phyloP scores from a whole-genome alignment of 1,284 basidiomycete species.

The Caloboletus inedulis region DNA sequence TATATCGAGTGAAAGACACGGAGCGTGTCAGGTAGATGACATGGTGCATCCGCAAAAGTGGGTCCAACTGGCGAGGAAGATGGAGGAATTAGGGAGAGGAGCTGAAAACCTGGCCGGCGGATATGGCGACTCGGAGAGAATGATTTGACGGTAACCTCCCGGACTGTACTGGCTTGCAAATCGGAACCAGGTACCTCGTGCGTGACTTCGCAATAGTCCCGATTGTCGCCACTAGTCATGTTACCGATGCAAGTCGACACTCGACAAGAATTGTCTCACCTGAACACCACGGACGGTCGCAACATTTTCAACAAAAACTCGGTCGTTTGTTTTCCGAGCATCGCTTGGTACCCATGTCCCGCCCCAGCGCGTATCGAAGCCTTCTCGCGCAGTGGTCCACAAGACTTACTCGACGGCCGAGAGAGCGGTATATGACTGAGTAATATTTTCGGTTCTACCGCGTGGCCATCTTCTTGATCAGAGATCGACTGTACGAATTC shows the following conservation, averaged over 20 bases:
- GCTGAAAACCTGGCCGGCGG: slow-evolving; percentile 76
- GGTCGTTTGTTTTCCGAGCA: slow-evolving; percentile 74
- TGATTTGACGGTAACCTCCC: slow-evolving; percentile 78
- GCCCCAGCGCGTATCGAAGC: slow-evolving; percentile 73
- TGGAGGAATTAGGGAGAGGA: slow-evolving; percentile 68
- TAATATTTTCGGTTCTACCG: slow-evolving; percentile 52
- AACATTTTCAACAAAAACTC: slow-evolving; percentile 65
- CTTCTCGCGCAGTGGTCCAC: slow-evolving; percentile 73
- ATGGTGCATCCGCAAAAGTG: slow-evolving; percentile 47
- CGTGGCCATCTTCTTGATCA: slow-evolving; percentile 22
- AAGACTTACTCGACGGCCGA: slow-evolving; percentile 66
- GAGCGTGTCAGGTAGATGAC: slow-evolving; percentile 68
- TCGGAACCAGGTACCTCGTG: slow-evolving; percentile 42
- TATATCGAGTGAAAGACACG: slow-evolving; percentile 62
- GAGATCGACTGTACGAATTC: slow-evolving; percentile 63
- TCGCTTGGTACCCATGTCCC: slow-evolving; percentile 80
- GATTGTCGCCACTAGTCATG: slow-evolving; percentile 73
- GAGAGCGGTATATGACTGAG: slow-evolving; percentile 83
- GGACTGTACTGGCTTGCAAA: slow-evolving; percentile 32
- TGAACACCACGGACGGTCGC: slow-evolving; percentile 67
- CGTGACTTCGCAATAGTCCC: slow-evolving; percentile 79
- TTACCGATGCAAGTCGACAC: neutral
- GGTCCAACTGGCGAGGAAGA: slow-evolving; percentile 12
- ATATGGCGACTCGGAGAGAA: slow-evolving; percentile 80
- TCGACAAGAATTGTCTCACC: slow-evolving; percentile 41